Conservation (phyloP, 768 basidiomycete species). For the Kwoniella europaea region DNA sequence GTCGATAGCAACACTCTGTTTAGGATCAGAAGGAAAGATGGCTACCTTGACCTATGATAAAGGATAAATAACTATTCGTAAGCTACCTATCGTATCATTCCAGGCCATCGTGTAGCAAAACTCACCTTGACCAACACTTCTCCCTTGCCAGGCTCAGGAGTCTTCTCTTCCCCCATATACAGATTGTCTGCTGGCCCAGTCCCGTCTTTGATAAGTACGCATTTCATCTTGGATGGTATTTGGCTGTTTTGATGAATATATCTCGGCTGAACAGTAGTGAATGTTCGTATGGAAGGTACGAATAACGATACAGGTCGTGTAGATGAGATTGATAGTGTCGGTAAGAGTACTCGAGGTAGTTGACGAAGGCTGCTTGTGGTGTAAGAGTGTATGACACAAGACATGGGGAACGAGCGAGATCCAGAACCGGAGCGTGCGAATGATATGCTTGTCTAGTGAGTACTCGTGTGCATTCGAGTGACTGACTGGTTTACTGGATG, state of each 20-base stretch:
- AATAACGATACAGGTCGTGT: no score
- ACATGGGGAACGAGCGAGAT: no score
- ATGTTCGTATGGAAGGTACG: neutral
- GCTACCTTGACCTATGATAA: slow-evolving; percentile 32
- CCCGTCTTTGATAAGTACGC: slow-evolving; percentile 75
- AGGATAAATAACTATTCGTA: neutral
- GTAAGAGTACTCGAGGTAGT: no score
- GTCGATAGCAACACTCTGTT: neutral
- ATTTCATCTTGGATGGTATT: slow-evolving; percentile 66
- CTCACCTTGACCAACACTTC: slow-evolving; percentile 81
- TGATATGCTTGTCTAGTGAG: no score
- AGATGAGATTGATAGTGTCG: no score
- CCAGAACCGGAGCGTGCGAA: no score
- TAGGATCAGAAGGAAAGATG: neutral
- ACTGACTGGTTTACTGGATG: no score
- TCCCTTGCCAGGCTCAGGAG: slow-evolving; percentile 65
- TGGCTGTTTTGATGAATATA: neutral
- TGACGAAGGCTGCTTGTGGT: no score
- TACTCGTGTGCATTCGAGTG: no score
- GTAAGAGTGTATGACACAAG: no score
- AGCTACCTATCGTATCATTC: neutral
- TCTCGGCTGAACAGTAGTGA: neutral
- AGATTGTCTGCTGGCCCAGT: slow-evolving; percentile 77
- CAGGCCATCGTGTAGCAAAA: no score
- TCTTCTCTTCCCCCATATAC: slow-evolving; percentile 73